phyloP scores from a whole-genome alignment of 345 rosid genomes.

The Pseudoturritis turrita region DNA sequence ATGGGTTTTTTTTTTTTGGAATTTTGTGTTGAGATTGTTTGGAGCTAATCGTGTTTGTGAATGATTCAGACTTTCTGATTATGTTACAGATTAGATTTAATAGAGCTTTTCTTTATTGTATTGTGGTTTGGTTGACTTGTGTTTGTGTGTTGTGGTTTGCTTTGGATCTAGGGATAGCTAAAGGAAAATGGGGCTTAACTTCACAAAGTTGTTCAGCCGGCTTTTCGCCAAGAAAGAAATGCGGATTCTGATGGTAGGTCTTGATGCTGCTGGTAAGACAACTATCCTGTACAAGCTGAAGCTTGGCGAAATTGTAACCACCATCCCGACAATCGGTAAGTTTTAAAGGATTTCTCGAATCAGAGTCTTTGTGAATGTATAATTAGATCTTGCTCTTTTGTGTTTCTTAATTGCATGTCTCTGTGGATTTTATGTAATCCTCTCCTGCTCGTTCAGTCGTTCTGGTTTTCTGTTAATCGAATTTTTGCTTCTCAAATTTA shows the following conservation, averaged over 20 bases:
- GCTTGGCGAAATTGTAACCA: constrained; percentile 83
- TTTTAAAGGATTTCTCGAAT: neutral
- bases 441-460: neutral
- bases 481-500: neutral
- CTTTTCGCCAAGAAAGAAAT: constrained; percentile 75
- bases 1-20: neutral
- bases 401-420: constrained; percentile 3
- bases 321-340: constrained; percentile 77
- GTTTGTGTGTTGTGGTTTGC: neutral
- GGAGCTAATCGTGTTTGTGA: neutral
- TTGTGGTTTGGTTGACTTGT: neutral
- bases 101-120: neutral
- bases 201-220: constrained; percentile 64
- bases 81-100: neutral
- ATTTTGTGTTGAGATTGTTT: neutral
- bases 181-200: constrained; percentile 52
- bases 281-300: constrained; percentile 81
- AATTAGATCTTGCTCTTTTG: neutral
- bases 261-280: constrained; percentile 87
- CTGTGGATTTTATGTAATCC: neutral
- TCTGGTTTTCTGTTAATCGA: neutral
- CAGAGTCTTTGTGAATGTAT: neutral
- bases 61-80: constrained; percentile 1
- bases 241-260: constrained; percentile 87
- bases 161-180: constrained; percentile 12